Conservation (phyloP, 2,329 filamentous ascomycete species). For the Colletotrichum tamarilloi region DNA sequence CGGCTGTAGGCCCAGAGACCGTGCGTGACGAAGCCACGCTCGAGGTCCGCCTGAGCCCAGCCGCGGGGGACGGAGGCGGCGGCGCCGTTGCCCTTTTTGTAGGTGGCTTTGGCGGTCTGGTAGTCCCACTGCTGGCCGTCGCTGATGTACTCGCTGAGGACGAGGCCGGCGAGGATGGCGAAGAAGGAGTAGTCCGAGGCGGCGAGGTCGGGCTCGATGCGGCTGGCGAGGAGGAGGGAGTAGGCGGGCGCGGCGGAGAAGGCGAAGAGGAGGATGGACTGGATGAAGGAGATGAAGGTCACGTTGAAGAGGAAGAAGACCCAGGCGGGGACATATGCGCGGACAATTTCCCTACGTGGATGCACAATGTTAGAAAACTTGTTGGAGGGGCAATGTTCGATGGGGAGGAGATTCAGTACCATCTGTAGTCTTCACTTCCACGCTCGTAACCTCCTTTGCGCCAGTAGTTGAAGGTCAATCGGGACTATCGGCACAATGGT, state of each 20-base stretch:
- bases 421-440: constrained; percentile 95
- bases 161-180: constrained; percentile 58
- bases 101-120: constrained; percentile 83
- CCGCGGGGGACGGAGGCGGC: constrained; percentile 65
- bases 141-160: constrained; percentile 79
- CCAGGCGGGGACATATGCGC: constrained; percentile 69
- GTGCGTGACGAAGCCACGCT: constrained; percentile 86
- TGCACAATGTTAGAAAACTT: constrained; percentile 40
- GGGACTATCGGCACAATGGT: constrained; percentile 58
- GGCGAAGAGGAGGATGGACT: constrained; percentile 83
- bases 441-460: constrained; percentile 90
- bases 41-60: constrained; percentile 79
- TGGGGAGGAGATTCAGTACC: constrained; percentile 55
- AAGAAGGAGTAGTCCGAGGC: constrained; percentile 61
- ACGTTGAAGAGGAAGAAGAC: constrained; percentile 88
- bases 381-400: background rate
- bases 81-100: constrained; percentile 72
- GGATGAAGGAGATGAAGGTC: constrained; percentile 86
- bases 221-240: constrained; percentile 78
- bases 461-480: constrained; percentile 97
- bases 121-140: constrained; percentile 95
- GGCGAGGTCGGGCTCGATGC: constrained; percentile 64
- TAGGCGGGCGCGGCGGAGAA: constrained; percentile 85
- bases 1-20: constrained; percentile 90
- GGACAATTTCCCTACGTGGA: constrained; percentile 72